These are phyloP conservation scores for Plasmodium gonderi DNA, from an alignment of 169 alveolate genomes.

Conservation along the genomic window DNA sequence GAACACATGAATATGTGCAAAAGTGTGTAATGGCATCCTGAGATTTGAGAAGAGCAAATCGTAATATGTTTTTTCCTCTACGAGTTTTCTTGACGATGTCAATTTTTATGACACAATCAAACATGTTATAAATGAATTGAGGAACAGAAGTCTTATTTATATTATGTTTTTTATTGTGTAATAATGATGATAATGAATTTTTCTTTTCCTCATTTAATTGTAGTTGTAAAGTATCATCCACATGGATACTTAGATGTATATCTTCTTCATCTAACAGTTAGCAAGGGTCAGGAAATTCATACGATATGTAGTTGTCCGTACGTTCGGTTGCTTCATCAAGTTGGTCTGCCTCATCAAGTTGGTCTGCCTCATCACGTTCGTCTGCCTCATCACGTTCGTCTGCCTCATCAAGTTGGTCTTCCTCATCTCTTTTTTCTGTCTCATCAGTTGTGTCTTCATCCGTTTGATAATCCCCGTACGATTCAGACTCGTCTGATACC, in stretches of 20 bases:
- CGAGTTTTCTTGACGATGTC: conserved; percentile 10
- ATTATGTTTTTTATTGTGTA: background rate
- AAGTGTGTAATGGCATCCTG: conserved; percentile 8
- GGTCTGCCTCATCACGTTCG: too few relatives aligned
- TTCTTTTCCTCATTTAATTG: background rate
- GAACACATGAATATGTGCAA: background rate
- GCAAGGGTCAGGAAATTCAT: too few relatives aligned
- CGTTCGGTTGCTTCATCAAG: too few relatives aligned
- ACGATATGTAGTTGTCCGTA: too few relatives aligned
- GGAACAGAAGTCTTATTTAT: conserved; percentile 15
- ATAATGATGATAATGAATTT: background rate
- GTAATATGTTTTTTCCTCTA: background rate
- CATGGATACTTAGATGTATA: background rate
- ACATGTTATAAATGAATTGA: background rate
- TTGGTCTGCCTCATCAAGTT: too few relatives aligned
- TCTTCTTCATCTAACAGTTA: too few relatives aligned
- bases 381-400: background rate
- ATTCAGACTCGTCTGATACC: background rate
- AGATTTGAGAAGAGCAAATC: conserved; percentile 41
- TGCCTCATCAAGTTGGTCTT: background rate
- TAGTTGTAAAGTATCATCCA: background rate
- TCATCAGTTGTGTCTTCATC: background rate
- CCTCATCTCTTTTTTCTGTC: background rate
- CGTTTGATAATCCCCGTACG: background rate
- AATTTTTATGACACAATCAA: conserved; percentile 29